These are phyloP conservation scores for Geranomyces michiganensis DNA, from an alignment of 192 early-diverging fungal genomes.

Conservation along the genomic window DNA sequence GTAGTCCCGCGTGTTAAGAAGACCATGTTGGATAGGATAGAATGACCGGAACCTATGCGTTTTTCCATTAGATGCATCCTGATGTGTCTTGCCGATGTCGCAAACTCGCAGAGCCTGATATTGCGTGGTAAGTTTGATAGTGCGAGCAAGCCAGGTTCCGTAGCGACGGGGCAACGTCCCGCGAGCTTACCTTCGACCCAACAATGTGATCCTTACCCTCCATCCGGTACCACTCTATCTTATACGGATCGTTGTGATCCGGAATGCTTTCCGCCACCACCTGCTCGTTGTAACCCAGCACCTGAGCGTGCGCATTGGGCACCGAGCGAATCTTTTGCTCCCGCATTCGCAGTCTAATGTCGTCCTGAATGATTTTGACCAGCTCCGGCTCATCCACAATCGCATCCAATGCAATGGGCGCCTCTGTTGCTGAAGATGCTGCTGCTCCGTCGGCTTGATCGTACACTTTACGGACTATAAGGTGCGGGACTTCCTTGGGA, in stretches of 20 bases:
- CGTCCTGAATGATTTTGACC: conserved; percentile 60
- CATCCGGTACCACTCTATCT: conserved; percentile 78
- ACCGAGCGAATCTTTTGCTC: conserved; percentile 78
- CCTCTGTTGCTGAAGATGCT: neutral
- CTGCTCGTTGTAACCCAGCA: conserved; percentile 72
- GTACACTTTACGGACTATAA: conserved; percentile 67
- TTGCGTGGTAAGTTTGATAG: no score
- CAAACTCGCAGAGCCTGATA: no score
- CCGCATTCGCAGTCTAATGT: conserved; percentile 77
- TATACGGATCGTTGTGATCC: conserved; percentile 91
- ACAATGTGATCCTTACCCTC: conserved; percentile 54
- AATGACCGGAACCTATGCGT: conserved; percentile 39
- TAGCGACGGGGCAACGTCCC: no score
- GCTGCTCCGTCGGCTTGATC: neutral
- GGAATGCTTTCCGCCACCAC: conserved; percentile 67
- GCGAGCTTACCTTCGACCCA: conserved; percentile 64
- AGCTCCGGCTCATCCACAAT: conserved; percentile 18
- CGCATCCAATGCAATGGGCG: neutral
- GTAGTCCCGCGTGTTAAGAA: conserved; percentile 78
- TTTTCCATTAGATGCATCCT: no score
- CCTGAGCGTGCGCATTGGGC: conserved; percentile 72
- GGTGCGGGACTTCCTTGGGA: conserved; percentile 75
- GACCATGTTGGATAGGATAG: conserved; percentile 81
- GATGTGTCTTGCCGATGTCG: no score
- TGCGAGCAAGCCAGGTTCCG: no score